Evolutionary conservation across 2,329 filamentous ascomycete species (phyloP).

Genomic region (Aureobasidium sp.): DNA sequence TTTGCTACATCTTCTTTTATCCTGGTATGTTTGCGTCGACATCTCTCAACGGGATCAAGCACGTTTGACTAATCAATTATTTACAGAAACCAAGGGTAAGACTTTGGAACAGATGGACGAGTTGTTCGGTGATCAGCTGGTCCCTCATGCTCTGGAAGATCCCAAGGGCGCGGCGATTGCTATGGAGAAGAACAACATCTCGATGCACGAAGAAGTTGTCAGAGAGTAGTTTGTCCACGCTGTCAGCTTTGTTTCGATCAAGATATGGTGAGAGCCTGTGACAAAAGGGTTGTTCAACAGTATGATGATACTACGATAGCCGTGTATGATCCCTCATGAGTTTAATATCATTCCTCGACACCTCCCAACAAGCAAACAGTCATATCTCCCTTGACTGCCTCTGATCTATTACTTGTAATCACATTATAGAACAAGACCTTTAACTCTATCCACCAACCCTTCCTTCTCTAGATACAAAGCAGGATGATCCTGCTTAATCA

Average conservation of each 20-base stretch:
- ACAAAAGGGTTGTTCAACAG: no score
- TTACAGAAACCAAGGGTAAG: constrained; percentile 26
- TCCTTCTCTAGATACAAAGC: constrained; percentile 28
- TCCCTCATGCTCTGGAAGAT: constrained; percentile 41
- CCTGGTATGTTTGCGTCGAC: constrained; percentile 11
- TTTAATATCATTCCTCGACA: no score
- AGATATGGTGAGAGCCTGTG: no score
- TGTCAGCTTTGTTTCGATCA: not conserved
- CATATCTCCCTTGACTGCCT: no score
- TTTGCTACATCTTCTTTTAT: constrained; percentile 28
- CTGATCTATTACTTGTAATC: no score
- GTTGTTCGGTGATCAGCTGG: constrained; percentile 35
- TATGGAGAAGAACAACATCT: constrained; percentile 19
- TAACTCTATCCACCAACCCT: not conserved
- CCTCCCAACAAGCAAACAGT: no score
- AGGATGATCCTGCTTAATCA: constrained; percentile 48
- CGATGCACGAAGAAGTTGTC: not conserved
- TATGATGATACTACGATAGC: no score
- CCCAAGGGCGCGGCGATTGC: constrained; percentile 31
- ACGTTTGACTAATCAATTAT: not conserved
- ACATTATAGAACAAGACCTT: not conserved
- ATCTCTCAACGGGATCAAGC: no score
- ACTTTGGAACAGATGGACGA: constrained; percentile 28
- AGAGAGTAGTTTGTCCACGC: not conserved
- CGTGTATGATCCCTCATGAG: no score